Evolutionary conservation across 345 rosid genomes (phyloP), one percentile per base, ranked within the genome.

Genomic region (Ailanthus altissimus): DNA sequence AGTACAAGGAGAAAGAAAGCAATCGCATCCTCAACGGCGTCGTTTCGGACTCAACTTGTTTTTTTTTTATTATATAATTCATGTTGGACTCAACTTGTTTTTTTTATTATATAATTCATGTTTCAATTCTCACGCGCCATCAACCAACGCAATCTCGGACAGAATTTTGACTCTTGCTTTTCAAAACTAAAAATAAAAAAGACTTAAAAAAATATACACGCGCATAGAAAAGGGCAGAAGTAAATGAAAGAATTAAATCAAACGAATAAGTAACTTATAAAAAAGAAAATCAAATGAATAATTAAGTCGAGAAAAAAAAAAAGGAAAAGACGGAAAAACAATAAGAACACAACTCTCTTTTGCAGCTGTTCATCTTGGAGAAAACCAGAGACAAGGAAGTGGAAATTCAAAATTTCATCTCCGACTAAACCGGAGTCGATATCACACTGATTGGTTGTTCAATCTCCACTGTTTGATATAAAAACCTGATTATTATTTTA

Each of bases 391-490:
- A 21, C 67, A 32, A n/a, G 18, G 15, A 8, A 70, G 45, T 73
- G 18, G 64, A 51, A 74, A 63, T 61, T 74, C 65, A 66, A 28
- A 23, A 28, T 26, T 73, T 47, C 25, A 49, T 56, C 45, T 49
- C 54, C 68, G 26, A 63, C 14, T 20, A 8, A 65, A 54, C 74
- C 46, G 65, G 50, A 73, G 14, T 63, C 40, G 65, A 53, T 32
- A 43, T 58, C 47, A 65, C 47, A 57, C 67, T 38, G 75, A 28
- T 81, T 73, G 76, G 71, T 46, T 15, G 45, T 67, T 66, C 23
- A 54, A 26, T 72, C 3, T 70, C 20, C 71, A 36, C 23, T 25
- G 61, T 71, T 61, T 47, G 79, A 76, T 76, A 23, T 40, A 66
- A 49, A 45, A 54, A 43, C 20, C 23, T 65, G 82, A 51, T 79